A percentile compares a stretch with the other conserved stretches of the same genome.
phyloP scores from a whole-genome alignment of 1,139 yeast genomes.

The Pichia sp. region DNA sequence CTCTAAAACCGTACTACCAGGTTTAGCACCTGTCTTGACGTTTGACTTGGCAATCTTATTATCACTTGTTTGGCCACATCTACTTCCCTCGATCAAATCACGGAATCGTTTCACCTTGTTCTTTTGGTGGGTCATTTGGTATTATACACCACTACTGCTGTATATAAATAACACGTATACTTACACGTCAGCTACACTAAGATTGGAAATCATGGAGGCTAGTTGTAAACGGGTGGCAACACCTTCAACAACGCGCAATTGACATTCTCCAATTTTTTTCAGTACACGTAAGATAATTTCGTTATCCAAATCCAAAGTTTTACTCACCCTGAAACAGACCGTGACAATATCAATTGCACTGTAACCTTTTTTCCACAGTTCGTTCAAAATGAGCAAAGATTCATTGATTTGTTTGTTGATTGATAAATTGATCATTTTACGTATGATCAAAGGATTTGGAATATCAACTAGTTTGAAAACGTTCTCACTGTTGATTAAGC shows the following conservation, averaged over 20 bases:
- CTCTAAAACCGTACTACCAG: neutral
- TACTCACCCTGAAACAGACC: conserved; percentile 82
- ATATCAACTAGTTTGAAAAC: conserved; percentile 94
- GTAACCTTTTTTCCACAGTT: conserved; percentile 85
- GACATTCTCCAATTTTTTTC: conserved; percentile 81
- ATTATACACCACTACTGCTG: no score
- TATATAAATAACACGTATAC: no score
- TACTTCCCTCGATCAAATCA: neutral
- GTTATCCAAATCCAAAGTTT: conserved; percentile 66
- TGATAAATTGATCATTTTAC: conserved; percentile 57
- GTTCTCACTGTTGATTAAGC: conserved; percentile 79
- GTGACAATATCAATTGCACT: conserved; percentile 82
- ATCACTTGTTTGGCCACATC: no score
- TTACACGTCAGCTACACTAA: neutral
- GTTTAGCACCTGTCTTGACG: no score
- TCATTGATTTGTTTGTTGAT: conserved; percentile 42
- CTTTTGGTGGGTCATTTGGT: no score
- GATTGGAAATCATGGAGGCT: neutral
- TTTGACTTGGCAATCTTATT: neutral
- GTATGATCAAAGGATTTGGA: conserved; percentile 88
- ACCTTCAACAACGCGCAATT: conserved; percentile 90
- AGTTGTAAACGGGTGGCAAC: conserved; percentile 81
- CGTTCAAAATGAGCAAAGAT: conserved; percentile 59
- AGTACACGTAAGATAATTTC: conserved; percentile 65
- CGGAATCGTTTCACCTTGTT: neutral